Conservation (phyloP, 192 early-diverging fungal species). For the Lobulomyces angularis region DNA sequence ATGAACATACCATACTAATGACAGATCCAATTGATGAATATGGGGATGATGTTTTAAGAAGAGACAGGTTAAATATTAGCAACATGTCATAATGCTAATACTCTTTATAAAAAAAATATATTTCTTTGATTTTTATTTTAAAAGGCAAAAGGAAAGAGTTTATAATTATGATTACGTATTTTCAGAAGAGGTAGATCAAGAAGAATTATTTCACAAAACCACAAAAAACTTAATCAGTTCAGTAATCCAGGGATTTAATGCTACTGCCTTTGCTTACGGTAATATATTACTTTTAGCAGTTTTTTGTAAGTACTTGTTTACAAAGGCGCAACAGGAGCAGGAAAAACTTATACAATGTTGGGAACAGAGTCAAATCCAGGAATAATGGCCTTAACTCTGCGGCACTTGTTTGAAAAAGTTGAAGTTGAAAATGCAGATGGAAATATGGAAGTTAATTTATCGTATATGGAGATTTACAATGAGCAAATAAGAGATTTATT, state of each 20-base stretch:
- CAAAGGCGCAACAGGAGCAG: constrained; percentile 54
- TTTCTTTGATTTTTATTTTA: no score
- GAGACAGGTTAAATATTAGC: no score
- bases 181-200: constrained; percentile 52
- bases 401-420: constrained; percentile 47
- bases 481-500: constrained; percentile 53
- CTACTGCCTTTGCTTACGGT: constrained; percentile 84
- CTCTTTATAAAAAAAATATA: constrained; percentile 1
- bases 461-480: constrained; percentile 47
- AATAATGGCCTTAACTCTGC: constrained; percentile 54
- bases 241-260: constrained; percentile 68
- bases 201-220: constrained; percentile 38
- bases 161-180: constrained; percentile 73
- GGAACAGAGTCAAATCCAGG: constrained; percentile 53
- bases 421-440: constrained; percentile 5
- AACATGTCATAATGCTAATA: constrained; percentile 1
- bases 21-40: constrained; percentile 59
- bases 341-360: constrained; percentile 78
- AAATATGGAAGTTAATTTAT: constrained; percentile 21
- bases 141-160: constrained; percentile 54
- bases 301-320: background rate
- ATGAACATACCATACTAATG: constrained; percentile 39
- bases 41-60: constrained; percentile 37
- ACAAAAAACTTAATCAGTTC: constrained; percentile 60
- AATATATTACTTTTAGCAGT: constrained; percentile 19